Conservation (phyloP, 176 grass and related monocot genomes). For the Urochloa ruziziensis region DNA sequence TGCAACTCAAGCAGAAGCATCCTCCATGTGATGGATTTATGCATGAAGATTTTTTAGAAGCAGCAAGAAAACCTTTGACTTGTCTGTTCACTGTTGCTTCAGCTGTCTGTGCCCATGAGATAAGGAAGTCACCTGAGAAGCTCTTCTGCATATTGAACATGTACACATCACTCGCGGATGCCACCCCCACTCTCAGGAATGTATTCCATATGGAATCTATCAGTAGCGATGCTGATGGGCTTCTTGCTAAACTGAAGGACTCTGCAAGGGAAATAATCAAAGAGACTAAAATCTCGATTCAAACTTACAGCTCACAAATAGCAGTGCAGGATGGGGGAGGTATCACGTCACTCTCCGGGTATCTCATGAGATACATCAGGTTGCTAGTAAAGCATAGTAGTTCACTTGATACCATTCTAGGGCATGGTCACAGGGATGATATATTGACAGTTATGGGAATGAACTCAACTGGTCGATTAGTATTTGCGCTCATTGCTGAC, state of each 20-base stretch:
- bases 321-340: not conserved
- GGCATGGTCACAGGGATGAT: not conserved
- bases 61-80: not conserved
- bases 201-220: not conserved
- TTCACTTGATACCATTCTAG: conserved; percentile 3
- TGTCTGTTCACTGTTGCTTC: conserved; percentile 11
- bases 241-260: conserved; percentile 4
- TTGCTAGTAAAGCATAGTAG: not conserved
- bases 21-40: not conserved
- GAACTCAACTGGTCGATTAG: not conserved
- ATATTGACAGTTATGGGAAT: not conserved
- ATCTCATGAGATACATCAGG: conserved; percentile 1
- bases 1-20: not conserved
- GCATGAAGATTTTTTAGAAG: not conserved
- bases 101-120: not conserved
- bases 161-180: not conserved
- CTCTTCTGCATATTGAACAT: not conserved
- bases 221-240: not conserved
- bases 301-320: not conserved
- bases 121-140: conserved; percentile 3
- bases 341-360: not conserved
- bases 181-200: not conserved
- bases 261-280: not conserved
- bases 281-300: not conserved
- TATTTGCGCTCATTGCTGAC: not conserved